phyloP scores from a whole-genome alignment of 139 green algal genomes.

The Pseudopediastrum boryanum region DNA sequence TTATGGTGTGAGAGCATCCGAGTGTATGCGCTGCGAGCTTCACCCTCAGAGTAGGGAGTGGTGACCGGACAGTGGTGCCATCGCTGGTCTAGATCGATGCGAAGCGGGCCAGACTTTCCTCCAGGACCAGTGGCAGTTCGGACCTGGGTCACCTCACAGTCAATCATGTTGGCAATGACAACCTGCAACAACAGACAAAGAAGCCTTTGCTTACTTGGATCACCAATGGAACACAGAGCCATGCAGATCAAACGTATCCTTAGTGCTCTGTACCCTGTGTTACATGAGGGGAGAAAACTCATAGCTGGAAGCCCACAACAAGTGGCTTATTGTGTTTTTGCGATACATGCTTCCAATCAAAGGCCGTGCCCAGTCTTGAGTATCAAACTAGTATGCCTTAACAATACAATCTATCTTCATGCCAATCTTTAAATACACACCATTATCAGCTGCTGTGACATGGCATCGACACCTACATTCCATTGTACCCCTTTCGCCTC shows the following conservation, averaged over 20 bases:
- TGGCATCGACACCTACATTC: not conserved
- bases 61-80: slow-evolving; percentile 47
- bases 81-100: slow-evolving; percentile 39
- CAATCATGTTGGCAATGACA: slow-evolving; percentile 24
- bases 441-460: too few relatives aligned
- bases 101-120: slow-evolving; percentile 32
- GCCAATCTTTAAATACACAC: too few relatives aligned
- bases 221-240: too few relatives aligned
- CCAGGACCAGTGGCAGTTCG: slow-evolving; percentile 34
- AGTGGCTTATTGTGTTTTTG: too few relatives aligned
- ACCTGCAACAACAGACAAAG: not conserved
- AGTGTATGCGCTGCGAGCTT: slow-evolving; percentile 35
- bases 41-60: slow-evolving; percentile 9
- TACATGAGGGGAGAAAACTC: not conserved
- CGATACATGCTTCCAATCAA: too few relatives aligned
- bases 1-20: slow-evolving; percentile 33
- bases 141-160: slow-evolving; percentile 39
- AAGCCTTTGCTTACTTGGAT: too few relatives aligned
- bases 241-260: too few relatives aligned
- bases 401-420: too few relatives aligned
- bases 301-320: too few relatives aligned
- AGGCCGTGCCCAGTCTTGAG: too few relatives aligned
- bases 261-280: too few relatives aligned
- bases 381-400: too few relatives aligned
- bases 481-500: not conserved